Evolutionary conservation across 2,329 filamentous ascomycete genomes (phyloP).

Genomic region (Colletotrichum navitas): DNA sequence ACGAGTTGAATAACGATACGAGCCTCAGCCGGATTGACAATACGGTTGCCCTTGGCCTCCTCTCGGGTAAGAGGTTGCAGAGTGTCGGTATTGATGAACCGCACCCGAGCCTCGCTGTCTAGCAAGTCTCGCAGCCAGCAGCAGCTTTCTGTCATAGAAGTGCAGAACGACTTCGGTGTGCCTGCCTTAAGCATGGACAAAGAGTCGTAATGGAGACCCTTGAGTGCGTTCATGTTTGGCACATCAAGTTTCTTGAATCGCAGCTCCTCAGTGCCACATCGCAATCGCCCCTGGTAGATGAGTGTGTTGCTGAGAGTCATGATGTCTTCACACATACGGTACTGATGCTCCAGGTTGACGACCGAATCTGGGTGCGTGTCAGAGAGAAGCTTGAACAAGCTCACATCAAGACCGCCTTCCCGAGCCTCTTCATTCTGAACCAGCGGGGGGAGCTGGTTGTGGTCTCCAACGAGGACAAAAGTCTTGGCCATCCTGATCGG

Average conservation of each 20-base stretch:
- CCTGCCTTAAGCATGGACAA: slow-evolving; percentile 56
- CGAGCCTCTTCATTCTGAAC: slow-evolving; percentile 93
- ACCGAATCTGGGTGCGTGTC: slow-evolving; percentile 90
- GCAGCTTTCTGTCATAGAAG: slow-evolving; percentile 57
- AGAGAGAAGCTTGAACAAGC: slow-evolving; percentile 92
- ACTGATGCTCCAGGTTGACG: slow-evolving; percentile 93
- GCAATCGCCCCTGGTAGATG: slow-evolving; percentile 91
- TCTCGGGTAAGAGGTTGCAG: slow-evolving; percentile 76
- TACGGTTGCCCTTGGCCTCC: slow-evolving; percentile 83
- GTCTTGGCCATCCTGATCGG: slow-evolving; percentile 93
- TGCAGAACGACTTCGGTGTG: slow-evolving; percentile 67
- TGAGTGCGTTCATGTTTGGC: slow-evolving; percentile 73
- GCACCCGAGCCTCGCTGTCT: slow-evolving; percentile 77
- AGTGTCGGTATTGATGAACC: slow-evolving; percentile 90
- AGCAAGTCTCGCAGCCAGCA: slow-evolving; percentile 87
- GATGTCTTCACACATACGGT: slow-evolving; percentile 97
- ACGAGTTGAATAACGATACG: slow-evolving; percentile 84
- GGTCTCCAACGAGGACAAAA: slow-evolving; percentile 96
- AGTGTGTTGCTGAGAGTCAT: slow-evolving; percentile 94
- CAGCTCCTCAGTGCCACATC: slow-evolving; percentile 86
- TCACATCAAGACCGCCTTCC: slow-evolving; percentile 88
- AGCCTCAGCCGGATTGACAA: slow-evolving; percentile 89
- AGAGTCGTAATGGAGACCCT: slow-evolving; percentile 69
- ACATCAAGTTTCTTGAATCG: slow-evolving; percentile 77
- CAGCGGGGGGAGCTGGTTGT: slow-evolving; percentile 93